Conservation (phyloP, 305 asterid species). For the Solanum hybrid region DNA sequence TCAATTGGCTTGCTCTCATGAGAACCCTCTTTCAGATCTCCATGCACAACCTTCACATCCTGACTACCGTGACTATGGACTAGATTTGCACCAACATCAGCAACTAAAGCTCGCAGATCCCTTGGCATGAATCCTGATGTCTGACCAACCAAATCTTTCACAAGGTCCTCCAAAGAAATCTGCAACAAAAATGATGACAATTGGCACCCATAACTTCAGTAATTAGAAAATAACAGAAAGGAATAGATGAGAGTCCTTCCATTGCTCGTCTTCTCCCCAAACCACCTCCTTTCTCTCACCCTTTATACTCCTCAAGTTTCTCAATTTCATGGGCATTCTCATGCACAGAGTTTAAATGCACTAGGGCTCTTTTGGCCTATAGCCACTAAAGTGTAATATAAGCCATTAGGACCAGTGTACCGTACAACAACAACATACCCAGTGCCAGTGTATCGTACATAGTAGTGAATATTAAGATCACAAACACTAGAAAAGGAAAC, state of each 20-base stretch:
- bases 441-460: not conserved
- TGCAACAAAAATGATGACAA: slow-evolving; percentile 24
- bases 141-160: slow-evolving; percentile 82
- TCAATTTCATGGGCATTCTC: not conserved
- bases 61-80: slow-evolving; percentile 26
- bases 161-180: slow-evolving; percentile 64
- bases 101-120: slow-evolving; percentile 79
- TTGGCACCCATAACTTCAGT: not conserved
- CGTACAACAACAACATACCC: not conserved
- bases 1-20: slow-evolving; percentile 28
- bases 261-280: not conserved
- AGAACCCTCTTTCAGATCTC: slow-evolving; percentile 19
- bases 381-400: not conserved
- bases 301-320: not conserved
- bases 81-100: slow-evolving; percentile 79
- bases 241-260: not conserved
- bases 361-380: not conserved
- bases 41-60: slow-evolving; percentile 31
- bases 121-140: slow-evolving; percentile 95
- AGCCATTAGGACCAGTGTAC: not conserved
- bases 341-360: not conserved
- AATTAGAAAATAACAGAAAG: not conserved
- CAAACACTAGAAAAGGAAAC: not conserved
- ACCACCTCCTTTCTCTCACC: not conserved
- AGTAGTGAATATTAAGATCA: not conserved